Conservation (phyloP, 1,139 yeast species). For the Candida sp. region DNA sequence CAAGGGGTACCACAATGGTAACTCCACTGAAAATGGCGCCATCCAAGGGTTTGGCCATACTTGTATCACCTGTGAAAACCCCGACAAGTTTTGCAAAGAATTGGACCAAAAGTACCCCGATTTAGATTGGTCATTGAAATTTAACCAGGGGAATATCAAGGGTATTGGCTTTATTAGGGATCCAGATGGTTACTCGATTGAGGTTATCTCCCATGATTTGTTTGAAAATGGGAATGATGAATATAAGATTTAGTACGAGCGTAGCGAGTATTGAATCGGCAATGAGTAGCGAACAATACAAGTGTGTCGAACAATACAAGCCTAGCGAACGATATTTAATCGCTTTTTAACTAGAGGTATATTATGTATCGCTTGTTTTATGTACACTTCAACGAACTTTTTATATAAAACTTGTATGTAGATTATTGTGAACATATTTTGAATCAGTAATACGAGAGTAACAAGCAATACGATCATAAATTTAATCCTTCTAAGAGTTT, state of each 20-base stretch:
- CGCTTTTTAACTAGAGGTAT: background rate
- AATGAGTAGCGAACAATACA: no score
- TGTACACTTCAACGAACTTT: no score
- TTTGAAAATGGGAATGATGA: conserved; percentile 6
- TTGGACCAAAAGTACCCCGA: conserved; percentile 41
- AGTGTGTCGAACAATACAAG: no score
- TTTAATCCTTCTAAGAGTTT: no score
- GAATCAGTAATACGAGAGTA: no score
- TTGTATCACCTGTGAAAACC: conserved; percentile 69
- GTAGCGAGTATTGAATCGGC: no score
- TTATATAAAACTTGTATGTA: no score
- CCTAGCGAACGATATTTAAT: background rate
- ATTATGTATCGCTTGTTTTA: no score
- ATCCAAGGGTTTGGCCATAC: conserved; percentile 87
- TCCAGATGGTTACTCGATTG: conserved; percentile 92
- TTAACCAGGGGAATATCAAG: conserved; percentile 57
- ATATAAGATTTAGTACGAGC: background rate
- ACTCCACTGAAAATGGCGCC: conserved; percentile 50
- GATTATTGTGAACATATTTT: no score
- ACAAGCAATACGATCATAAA: no score
- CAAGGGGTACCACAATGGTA: conserved; percentile 78
- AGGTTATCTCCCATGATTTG: conserved; percentile 45
- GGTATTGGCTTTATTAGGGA: conserved; percentile 72
- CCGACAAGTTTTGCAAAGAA: conserved; percentile 51
- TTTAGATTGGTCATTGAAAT: conserved; percentile 42